Evolutionary conservation across 257 asterid genomes (phyloP), one percentile per base, ranked within the genome.

Genomic region (Handroanthus guayacan): DNA sequence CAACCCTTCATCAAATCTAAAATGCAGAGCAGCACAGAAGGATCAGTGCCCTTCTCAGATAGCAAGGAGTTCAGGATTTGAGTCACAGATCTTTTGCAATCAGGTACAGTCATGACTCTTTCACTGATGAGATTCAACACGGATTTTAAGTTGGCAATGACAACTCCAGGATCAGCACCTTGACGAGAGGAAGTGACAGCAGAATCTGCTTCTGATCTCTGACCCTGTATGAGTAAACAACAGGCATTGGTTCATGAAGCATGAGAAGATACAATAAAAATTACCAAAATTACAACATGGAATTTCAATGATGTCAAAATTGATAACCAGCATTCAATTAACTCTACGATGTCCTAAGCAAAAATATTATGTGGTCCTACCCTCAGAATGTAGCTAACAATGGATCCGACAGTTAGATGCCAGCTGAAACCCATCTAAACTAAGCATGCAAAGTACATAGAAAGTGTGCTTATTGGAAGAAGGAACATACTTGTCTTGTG

Each of bases 101-200:
- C 99, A 68, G 97, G 95, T 78, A 91, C 85, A 69, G 75, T 79
- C 98, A 95, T 95, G 82, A 95, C 96, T 86, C 97, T 86, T 81
- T 91, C 99, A 44, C 81, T 86, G 70, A 90, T 87, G 75, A 93
- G 93, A 75, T 86, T 88, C 90, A 95, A 76, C 69, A 95, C 94
- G 62, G 99, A 91, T 76, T 86, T 93, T 74, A 95, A 79, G 82
- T 93, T 95, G 57, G 91, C 82, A 78, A 93, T 87, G 80, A 88
- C 94, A 50, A 85, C 94, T 67, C 98, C 98, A 69, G 86, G 88
- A 86, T 95, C 99, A 69, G 95, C 93, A 82, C 92, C 98, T 85
- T 95, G 99, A 75, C 97, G 99, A 75, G 98, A 92, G 78, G 97
- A 95, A 69, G 98, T 88, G 82, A 88, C 95, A 20, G 97, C 92